A percentile compares a stretch with the other conserved stretches of the same genome.
Conservation (phyloP, 2,329 filamentous ascomycete species). For the Coniochaeta ligniaria region DNA sequence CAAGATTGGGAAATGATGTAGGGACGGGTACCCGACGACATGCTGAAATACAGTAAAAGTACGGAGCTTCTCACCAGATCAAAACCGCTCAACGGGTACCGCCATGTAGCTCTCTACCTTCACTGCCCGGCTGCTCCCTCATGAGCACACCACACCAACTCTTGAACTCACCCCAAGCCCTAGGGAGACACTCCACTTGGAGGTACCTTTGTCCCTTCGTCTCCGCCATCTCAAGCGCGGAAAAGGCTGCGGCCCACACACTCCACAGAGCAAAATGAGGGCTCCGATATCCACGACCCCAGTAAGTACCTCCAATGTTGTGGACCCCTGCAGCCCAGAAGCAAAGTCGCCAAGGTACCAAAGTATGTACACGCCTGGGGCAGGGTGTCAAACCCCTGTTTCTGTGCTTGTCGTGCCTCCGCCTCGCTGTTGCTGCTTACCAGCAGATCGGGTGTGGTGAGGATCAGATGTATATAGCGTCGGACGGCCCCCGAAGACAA, state of each 20-base stretch:
- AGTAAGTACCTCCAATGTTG: not conserved
- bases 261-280: not conserved
- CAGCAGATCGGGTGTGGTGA: slow-evolving; percentile 2
- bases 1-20: not conserved
- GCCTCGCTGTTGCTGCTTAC: slow-evolving; percentile 1
- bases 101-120: not conserved
- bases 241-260: slow-evolving; percentile 2
- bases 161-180: not conserved
- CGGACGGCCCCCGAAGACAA: not conserved
- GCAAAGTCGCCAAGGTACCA: not conserved
- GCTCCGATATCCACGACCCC: not conserved
- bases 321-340: slow-evolving; percentile 1
- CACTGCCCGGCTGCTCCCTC: not conserved
- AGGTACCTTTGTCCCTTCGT: not conserved
- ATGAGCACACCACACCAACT: not conserved
- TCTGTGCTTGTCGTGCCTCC: not conserved
- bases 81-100: not conserved
- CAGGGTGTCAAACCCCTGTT: not conserved
- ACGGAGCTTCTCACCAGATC: not conserved
- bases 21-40: not conserved
- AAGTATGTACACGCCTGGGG: not conserved
- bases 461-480: slow-evolving; percentile 1
- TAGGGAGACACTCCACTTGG: not conserved
- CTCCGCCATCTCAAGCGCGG: not conserved
- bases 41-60: not conserved